Evolutionary conservation across 1,284 basidiomycete species (phyloP).

Genomic region (Melanopsichium pennsylvanicum): DNA sequence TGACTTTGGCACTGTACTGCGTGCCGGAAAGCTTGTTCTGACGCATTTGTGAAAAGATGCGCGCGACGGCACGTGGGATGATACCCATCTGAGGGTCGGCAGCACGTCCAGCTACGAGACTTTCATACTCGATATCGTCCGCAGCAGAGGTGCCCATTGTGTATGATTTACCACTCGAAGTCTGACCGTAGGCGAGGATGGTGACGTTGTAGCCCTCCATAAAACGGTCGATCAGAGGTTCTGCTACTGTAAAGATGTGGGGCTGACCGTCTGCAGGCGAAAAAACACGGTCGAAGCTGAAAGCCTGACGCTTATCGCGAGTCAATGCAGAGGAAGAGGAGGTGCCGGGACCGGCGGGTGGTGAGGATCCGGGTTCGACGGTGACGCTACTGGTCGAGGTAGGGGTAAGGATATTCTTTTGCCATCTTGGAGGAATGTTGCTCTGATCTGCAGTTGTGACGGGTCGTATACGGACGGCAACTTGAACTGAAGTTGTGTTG

Average conservation of each 20-base stretch:
- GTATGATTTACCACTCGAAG: constrained; percentile 94
- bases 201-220: constrained; percentile 97
- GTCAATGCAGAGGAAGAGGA: constrained; percentile 64
- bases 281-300: constrained; percentile 93
- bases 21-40: constrained; percentile 68
- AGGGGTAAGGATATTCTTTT: constrained; percentile 79
- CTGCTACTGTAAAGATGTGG: constrained; percentile 83
- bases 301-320: constrained; percentile 77
- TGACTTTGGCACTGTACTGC: constrained; percentile 57
- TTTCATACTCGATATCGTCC: constrained; percentile 52
- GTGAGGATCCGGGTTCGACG: constrained; percentile 47
- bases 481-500: constrained; percentile 36
- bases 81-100: constrained; percentile 73
- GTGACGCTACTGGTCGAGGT: constrained; percentile 67
- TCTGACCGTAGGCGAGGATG: constrained; percentile 96
- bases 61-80: constrained; percentile 91
- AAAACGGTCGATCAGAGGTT: constrained; percentile 86
- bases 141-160: constrained; percentile 75
- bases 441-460: constrained; percentile 80
- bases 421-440: constrained; percentile 87
- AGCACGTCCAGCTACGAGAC: constrained; percentile 45
- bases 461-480: constrained; percentile 88
- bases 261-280: constrained; percentile 82
- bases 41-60: constrained; percentile 79
- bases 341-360: constrained; percentile 60